Evolutionary conservation across 2,329 filamentous ascomycete species (phyloP).

Genomic region (Fusarium sp.): DNA sequence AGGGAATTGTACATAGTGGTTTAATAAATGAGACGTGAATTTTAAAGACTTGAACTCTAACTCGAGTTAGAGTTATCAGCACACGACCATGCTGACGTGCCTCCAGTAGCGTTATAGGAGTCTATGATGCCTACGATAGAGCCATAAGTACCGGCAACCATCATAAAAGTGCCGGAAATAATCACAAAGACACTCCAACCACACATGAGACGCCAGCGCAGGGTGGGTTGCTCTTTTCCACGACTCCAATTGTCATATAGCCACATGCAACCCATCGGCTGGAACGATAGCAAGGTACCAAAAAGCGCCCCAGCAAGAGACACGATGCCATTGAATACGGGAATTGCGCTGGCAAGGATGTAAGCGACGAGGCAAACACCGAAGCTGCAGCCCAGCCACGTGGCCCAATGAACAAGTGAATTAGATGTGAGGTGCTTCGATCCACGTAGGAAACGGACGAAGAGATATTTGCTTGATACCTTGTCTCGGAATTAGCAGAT

Average conservation of each 20-base stretch:
- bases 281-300: slow-evolving; percentile 46
- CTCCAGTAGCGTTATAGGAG: slow-evolving; percentile 52
- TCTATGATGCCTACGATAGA: slow-evolving; percentile 55
- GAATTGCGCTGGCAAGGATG: slow-evolving; percentile 38
- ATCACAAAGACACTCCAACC: slow-evolving; percentile 20
- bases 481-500: too few relatives aligned
- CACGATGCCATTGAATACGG: slow-evolving; percentile 44
- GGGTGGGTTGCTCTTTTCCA: neutral
- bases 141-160: slow-evolving; percentile 61
- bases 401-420: slow-evolving; percentile 47
- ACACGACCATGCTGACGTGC: slow-evolving; percentile 59
- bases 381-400: slow-evolving; percentile 50
- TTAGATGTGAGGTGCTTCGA: slow-evolving; percentile 50
- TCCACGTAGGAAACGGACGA: slow-evolving; percentile 40
- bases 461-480: slow-evolving; percentile 14
- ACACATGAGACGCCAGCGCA: slow-evolving; percentile 7
- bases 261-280: slow-evolving; percentile 49
- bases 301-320: slow-evolving; percentile 48
- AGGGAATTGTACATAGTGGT: too few relatives aligned
- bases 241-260: slow-evolving; percentile 47
- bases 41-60: too few relatives aligned
- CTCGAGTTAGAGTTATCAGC: slow-evolving; percentile 58
- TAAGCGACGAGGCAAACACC: slow-evolving; percentile 43
- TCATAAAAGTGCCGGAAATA: slow-evolving; percentile 53
- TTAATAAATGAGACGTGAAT: too few relatives aligned